Evolutionary conservation across 805 yeast genomes (phyloP), one percentile per base, ranked within the genome.

Genomic region (Sporopachydermia lactativora): DNA sequence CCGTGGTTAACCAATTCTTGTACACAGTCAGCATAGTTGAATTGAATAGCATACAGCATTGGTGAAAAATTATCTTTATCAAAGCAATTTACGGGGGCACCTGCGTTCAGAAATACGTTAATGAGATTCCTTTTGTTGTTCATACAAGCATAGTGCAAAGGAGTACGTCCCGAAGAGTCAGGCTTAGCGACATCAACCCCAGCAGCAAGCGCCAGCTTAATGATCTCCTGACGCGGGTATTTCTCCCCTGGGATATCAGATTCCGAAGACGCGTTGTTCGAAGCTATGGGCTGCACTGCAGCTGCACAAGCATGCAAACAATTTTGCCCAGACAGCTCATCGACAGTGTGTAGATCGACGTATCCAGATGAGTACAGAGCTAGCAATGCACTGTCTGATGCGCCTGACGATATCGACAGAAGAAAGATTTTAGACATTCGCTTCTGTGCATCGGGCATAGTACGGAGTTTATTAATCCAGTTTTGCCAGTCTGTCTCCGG

Each of bases 111-210:
- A 5, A 75, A 54, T 5, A 62, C 54, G 18, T 57, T 58, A 19
- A 75, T 50, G 24, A 73, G 51, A 13, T 62, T 56, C 39, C 70
- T 52, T 45, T 70, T 66, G 47, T 71, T 66, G 49, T 71, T 71
- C 13, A 57, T 52, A 2, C 94, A 71, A 3, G 95, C 94, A 54
- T 86, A 85, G 58, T 89, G 97, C 14, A 92, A 61, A 16, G 96
- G 88, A 1, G 80, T 76, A 47, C 89, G 70, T 3, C 94, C 94
- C 48, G 60, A 60, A 5, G 57, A 55, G 41, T 64, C 70, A 4
- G 43, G 41, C 4, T 48, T 48, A 17, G 51, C 43, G 14, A 55
- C 52, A 31, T 53, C 57, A 18, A 57, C 57, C 8, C 50, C 46
- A n/a, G 37, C 37, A 8, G 37, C 6, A 6, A 35, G n/a, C 6